Evolutionary conservation across 129 eudicot genomes (phyloP).

Genomic region (Cynara cardunculus): DNA sequence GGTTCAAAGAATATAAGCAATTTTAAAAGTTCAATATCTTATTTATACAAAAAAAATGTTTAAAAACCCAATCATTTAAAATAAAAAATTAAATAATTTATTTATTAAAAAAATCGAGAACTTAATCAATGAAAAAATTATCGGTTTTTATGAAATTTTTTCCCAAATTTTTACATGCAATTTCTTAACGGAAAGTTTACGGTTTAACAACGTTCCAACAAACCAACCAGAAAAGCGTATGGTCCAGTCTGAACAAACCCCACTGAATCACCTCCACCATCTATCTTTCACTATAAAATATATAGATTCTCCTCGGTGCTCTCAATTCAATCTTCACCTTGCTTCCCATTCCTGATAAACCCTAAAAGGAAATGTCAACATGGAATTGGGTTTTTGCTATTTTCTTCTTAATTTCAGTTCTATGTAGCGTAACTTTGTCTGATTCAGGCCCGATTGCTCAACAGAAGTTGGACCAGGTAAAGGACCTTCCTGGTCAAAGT

Average conservation of each 20-base stretch:
- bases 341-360: slow-evolving; percentile 14
- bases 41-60: too few relatives aligned
- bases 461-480: slow-evolving; percentile 52
- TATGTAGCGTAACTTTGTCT: slow-evolving; percentile 22
- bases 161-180: too few relatives aligned
- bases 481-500: slow-evolving; percentile 68
- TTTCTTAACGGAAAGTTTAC: slow-evolving; percentile 26
- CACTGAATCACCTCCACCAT: neutral
- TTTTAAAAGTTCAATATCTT: too few relatives aligned
- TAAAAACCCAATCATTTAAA: too few relatives aligned
- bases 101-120: too few relatives aligned
- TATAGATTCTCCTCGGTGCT: neutral
- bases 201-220: slow-evolving; percentile 21
- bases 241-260: slow-evolving; percentile 16
- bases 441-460: slow-evolving; percentile 35
- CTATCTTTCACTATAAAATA: neutral
- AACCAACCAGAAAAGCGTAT: slow-evolving; percentile 19
- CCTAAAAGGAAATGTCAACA: slow-evolving; percentile 34
- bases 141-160: too few relatives aligned
- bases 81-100: too few relatives aligned
- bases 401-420: slow-evolving; percentile 21
- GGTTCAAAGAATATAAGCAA: too few relatives aligned
- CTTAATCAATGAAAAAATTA: too few relatives aligned
- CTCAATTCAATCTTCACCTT: slow-evolving; percentile 14
- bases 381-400: slow-evolving; percentile 35